Evolutionary conservation across 2,329 filamentous ascomycete genomes (phyloP).

Genomic region (Diplodia mutila): DNA sequence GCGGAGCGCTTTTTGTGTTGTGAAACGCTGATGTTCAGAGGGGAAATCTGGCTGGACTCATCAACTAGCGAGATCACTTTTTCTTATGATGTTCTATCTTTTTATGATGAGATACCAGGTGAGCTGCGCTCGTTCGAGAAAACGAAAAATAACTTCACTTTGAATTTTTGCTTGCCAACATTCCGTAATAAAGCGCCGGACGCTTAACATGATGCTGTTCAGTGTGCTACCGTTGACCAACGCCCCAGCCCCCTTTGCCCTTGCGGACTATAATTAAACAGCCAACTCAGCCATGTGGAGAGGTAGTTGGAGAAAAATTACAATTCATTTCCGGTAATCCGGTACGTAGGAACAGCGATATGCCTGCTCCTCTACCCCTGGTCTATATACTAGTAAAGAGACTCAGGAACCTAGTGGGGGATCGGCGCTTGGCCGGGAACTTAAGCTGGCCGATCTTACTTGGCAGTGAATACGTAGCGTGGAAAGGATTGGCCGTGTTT

Average conservation of each 20-base stretch:
- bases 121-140: not conserved
- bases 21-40: not conserved
- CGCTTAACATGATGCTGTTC: not conserved
- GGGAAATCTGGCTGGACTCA: not conserved
- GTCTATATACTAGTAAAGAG: not conserved
- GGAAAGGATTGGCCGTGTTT: not conserved
- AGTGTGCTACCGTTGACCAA: not conserved
- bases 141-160: not conserved
- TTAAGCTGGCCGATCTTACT: not conserved
- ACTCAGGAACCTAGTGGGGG: not conserved
- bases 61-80: too few species aligned
- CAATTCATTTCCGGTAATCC: not conserved
- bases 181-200: not conserved
- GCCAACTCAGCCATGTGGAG: not conserved
- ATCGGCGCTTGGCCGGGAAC: not conserved
- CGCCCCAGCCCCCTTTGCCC: not conserved
- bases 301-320: not conserved
- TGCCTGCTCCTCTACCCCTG: not conserved
- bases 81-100: not conserved
- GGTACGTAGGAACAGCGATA: not conserved
- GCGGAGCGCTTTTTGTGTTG: not conserved
- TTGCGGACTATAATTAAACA: not conserved
- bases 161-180: too few species aligned
- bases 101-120: slow-evolving; percentile 12
- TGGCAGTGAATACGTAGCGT: not conserved